phyloP scores from a whole-genome alignment of 768 basidiomycete species.

The Pholiota molesta region DNA sequence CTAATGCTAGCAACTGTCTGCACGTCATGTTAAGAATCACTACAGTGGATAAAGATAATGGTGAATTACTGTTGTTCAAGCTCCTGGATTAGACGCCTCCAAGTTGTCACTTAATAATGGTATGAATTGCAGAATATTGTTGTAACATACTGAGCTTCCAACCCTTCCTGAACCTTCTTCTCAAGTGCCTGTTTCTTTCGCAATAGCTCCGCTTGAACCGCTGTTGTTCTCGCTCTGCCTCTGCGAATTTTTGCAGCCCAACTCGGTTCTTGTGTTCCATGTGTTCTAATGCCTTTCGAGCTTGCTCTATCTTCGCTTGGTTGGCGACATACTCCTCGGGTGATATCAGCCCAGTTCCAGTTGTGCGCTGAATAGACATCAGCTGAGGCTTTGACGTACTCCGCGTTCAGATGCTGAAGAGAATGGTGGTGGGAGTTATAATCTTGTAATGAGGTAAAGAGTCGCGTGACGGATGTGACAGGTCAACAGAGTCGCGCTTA shows the following conservation, averaged over 20 bases:
- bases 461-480: background rate
- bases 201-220: conserved; percentile 14
- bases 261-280: conserved; percentile 44
- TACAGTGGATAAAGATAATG: background rate
- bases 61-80: conserved; percentile 1
- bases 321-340: conserved; percentile 35
- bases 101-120: background rate
- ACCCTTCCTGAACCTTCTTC: conserved; percentile 41
- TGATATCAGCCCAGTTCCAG: conserved; percentile 18
- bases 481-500: background rate
- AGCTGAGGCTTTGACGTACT: background rate
- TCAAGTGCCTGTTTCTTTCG: conserved; percentile 18
- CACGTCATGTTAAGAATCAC: background rate
- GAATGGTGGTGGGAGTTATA: background rate
- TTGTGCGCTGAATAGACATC: conserved; percentile 27
- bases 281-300: conserved; percentile 34
- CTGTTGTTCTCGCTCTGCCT: background rate
- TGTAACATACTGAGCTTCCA: conserved; percentile 41
- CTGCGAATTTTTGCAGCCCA: conserved; percentile 35
- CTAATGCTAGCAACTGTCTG: background rate
- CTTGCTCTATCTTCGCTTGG: conserved; percentile 28
- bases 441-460: too few species aligned
- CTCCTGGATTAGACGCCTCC: conserved; percentile 1
- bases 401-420: background rate
- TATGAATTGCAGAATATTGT: background rate